Evolutionary conservation across 306 rosid species (phyloP), one percentile per base, ranked within the genome.

Genomic region (Corylus americana): DNA sequence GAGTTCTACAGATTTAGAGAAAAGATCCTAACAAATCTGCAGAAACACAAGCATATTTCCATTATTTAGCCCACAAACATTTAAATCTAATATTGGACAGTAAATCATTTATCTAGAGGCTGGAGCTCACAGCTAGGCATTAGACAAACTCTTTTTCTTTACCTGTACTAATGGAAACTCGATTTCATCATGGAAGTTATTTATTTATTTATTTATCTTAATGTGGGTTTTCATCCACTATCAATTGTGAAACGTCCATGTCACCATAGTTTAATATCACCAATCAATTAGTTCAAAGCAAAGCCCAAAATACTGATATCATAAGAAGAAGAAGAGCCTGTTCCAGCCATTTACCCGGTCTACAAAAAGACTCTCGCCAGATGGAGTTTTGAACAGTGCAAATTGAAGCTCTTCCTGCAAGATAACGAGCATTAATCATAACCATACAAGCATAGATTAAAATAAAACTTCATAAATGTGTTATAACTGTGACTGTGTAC

Each of bases 381-480:
- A 39, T 8, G 81, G 86, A 50, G 87, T 90, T 59, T 81, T 85
- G 70, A 94, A 81, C 37, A 92, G 76, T 39, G 97, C 98, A 79
- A 90, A 86, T 66, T 87, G 93, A 88, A 94, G 91, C 84, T 94
- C 97, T 78, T 84, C 97, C 97, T 94, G 54, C 70, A 83, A 79
- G 50, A 76, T 31, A 71, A 77, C 29, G 63, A 49, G 49, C 35
- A 74, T 18, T 59, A 3, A 62, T 64, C n/a, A 67, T 58, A 13
- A 67, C 50, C 57, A 73, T n/a, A 42, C 45, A 47, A 74, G 69
- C 74, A 69, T 11, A 18, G n/a, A 42, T 12, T 22, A 77, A 55
- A 53, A 71, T 53, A 61, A 73, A 27, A 50, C 48, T 27, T 17
- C 17, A 7, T 79, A 31, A 18, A 69, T 74, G 39, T 76, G 25